Conservation (phyloP, 179 eudicot genomes). For the Camellia oleifera region DNA sequence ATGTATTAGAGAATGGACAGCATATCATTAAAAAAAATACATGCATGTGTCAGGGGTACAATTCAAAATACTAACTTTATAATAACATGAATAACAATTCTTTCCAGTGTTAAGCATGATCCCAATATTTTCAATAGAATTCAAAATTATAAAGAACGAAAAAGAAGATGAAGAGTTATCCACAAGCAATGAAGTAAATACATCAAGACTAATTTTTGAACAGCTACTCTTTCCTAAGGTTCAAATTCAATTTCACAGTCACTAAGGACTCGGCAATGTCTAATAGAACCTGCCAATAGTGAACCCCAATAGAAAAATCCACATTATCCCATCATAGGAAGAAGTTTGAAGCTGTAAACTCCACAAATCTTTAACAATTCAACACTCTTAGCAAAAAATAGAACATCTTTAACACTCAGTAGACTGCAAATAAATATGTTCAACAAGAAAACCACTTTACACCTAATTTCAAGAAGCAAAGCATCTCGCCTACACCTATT, state of each 20-base stretch:
- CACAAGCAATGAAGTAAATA: too few species aligned
- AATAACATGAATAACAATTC: too few species aligned
- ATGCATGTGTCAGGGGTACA: too few species aligned
- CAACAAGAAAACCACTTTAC: neutral
- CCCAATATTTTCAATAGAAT: too few species aligned
- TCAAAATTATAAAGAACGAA: too few species aligned
- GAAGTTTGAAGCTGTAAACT: neutral
- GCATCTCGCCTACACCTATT: neutral
- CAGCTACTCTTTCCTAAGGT: neutral
- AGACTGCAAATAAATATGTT: too few species aligned
- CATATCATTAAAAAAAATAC: too few species aligned
- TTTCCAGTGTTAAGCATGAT: too few species aligned
- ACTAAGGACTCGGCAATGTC: neutral
- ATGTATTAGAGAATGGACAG: too few species aligned
- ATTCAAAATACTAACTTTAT: too few species aligned
- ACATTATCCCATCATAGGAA: neutral
- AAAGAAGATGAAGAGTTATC: too few species aligned
- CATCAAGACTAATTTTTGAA: neutral
- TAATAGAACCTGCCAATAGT: neutral
- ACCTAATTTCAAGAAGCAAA: neutral
- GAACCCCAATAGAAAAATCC: neutral
- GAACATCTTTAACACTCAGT: neutral
- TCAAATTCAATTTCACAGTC: neutral
- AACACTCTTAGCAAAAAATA: neutral
- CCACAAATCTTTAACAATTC: too few species aligned